A percentile compares a stretch with the other conserved stretches of the same genome.
Conservation (phyloP, 257 asterid genomes). For the Solanum sejunctum region DNA sequence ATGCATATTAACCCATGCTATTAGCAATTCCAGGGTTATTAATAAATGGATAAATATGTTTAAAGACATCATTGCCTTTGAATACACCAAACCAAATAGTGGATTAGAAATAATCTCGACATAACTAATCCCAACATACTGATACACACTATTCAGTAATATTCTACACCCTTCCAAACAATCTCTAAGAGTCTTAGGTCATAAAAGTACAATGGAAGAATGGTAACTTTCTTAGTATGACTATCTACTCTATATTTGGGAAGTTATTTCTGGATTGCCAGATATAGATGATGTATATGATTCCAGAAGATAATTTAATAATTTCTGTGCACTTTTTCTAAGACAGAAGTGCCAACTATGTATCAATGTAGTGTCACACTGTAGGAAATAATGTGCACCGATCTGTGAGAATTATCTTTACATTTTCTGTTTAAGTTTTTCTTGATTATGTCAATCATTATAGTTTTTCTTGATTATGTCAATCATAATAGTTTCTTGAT, state of each 20-base stretch:
- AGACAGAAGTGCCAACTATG: neutral
- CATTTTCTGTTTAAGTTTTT: neutral
- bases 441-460: too few relatives aligned
- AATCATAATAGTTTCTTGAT: neutral
- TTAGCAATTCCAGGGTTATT: neutral
- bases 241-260: neutral
- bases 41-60: neutral
- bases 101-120: neutral
- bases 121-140: neutral
- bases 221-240: neutral
- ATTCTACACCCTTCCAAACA: neutral
- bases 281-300: neutral
- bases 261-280: neutral
- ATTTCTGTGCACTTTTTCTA: neutral
- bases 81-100: neutral
- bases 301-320: neutral
- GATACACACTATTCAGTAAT: neutral
- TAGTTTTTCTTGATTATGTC: too few relatives aligned
- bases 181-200: neutral
- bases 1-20: neutral
- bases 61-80: neutral
- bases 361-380: neutral
- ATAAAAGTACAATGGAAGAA: neutral
- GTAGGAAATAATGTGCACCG: neutral
- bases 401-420: neutral